Evolutionary conservation across 805 yeast genomes (phyloP).

Genomic region (Cephaloascus albidus): DNA sequence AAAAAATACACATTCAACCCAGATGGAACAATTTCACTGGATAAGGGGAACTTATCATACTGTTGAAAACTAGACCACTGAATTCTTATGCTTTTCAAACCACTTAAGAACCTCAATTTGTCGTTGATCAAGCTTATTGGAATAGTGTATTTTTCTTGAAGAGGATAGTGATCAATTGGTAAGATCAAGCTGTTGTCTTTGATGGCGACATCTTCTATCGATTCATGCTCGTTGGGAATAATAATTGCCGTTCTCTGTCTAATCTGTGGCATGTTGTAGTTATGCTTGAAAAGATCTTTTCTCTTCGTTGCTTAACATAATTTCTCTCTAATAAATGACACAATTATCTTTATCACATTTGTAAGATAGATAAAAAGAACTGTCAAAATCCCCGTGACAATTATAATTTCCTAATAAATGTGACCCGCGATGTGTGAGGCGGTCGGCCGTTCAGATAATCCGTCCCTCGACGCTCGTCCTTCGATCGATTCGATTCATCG

Average conservation of each 20-base stretch:
- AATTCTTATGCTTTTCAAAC: neutral
- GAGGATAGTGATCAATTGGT: neutral
- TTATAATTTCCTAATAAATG: too few relatives aligned
- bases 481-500: too few relatives aligned
- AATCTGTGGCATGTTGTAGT: too few relatives aligned
- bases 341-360: neutral
- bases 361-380: neutral
- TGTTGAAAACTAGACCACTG: neutral
- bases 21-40: neutral
- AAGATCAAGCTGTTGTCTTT: neutral
- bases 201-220: neutral
- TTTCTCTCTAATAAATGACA: neutral
- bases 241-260: neutral
- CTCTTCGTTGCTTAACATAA: too few relatives aligned
- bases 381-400: too few relatives aligned
- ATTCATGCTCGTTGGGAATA: neutral
- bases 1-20: neutral
- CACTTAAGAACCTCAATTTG: neutral
- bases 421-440: too few relatives aligned
- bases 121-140: neutral
- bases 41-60: neutral
- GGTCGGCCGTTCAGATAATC: too few relatives aligned
- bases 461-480: too few relatives aligned
- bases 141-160: neutral
- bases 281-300: too few relatives aligned